Base-by-base conservation (phyloP, 2,329 filamentous ascomycete genomes). In the Sporothrix globosa region DNA sequence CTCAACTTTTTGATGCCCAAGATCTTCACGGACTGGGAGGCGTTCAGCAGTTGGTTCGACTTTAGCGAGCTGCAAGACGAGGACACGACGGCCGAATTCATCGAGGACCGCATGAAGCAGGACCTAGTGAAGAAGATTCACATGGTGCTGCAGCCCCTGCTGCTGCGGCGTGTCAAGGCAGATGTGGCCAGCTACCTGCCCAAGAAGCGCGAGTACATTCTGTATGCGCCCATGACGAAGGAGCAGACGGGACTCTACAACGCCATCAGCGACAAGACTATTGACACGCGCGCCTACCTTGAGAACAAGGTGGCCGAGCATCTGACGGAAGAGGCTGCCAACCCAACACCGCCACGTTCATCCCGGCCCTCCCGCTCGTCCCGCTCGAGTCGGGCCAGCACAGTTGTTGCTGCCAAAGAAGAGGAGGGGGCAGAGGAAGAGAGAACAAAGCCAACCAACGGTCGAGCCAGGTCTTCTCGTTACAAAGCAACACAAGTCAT, bases 41-140 rank as follows among this genome's bases (percentile, higher is more conserved):
- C 92, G 0, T 99, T 99, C 71, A 92, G 97, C 77, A 89, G 89
- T 1, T 98, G 95, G 94, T 99, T 99, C 73, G 95, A 99, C 78
- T 99, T 99, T 76, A 96, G 92, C 0, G 94, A 93, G 9, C 84
- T 99, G 1, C 88, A 96, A 69, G 92, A 98, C 72, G 92, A 94
- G 74, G 86, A 91, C 48, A 90, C 89, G 0, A 91, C 93, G 0
- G 89, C 92, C 66, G 88, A 94, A 58, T 91, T 97, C 67, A 86
- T 96, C 7, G 90, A 90, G 3, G 91, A 97, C 75, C 88, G 92
- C 69, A 88, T 90, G 66, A 92, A 92, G 76, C 88, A 91, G 73
- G 91, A 91, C 67, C 81, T 96, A 1, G 90, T 96, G 1, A 89
- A 93, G 67, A 97, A 95, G 73, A 91, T 99, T n/a, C 96, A 99